These are phyloP conservation scores for Plasmodium reichenowi DNA, from an alignment of 169 alveolate species.

Conservation along the genomic window DNA sequence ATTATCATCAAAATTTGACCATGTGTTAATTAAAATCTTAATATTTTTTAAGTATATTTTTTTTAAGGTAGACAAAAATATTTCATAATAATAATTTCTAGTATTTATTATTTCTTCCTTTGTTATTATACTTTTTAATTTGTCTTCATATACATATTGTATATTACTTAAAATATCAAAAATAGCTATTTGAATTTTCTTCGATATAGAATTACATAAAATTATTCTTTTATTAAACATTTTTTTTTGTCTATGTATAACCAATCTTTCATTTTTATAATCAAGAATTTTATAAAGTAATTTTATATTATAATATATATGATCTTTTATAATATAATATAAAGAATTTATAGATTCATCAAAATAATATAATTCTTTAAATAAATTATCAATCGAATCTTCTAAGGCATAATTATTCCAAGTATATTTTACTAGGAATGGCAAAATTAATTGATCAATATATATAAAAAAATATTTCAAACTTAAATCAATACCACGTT, in stretches of 20 bases:
- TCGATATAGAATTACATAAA: conserved; percentile 59
- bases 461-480: conserved; percentile 40
- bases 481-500: conserved; percentile 43
- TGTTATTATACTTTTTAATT: conserved; percentile 55
- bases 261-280: conserved; percentile 44
- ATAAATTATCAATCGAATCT: conserved; percentile 48
- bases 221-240: conserved; percentile 35
- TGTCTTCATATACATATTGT: conserved; percentile 72
- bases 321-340: conserved; percentile 67
- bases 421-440: conserved; percentile 67
- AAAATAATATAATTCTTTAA: conserved; percentile 51
- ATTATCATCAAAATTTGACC: conserved; percentile 42
- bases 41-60: conserved; percentile 66
- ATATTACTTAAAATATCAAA: conserved; percentile 65
- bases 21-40: conserved; percentile 32
- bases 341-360: conserved; percentile 60
- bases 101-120: conserved; percentile 52
- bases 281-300: conserved; percentile 26
- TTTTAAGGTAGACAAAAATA: conserved; percentile 35
- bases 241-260: conserved; percentile 47
- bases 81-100: conserved; percentile 56
- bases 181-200: conserved; percentile 70
- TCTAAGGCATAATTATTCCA: conserved; percentile 75
- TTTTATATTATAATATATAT: conserved; percentile 59
- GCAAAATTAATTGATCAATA: conserved; percentile 51